A percentile compares a stretch with the other conserved stretches of the same genome.
Conservation (phyloP, 176 grass and related monocot genomes). For the Guadua angustifolia region DNA sequence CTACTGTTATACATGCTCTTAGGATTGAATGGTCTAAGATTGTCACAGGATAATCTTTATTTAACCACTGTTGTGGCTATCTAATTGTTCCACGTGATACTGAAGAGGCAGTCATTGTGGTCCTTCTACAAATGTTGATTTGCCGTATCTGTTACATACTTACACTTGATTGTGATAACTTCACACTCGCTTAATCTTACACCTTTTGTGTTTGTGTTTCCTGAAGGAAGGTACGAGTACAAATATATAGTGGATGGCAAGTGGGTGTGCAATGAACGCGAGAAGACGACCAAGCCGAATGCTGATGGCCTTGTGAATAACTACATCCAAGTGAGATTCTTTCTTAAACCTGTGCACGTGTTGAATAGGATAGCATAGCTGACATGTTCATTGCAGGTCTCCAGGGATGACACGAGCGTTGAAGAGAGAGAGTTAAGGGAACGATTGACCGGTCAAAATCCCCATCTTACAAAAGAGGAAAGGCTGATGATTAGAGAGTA, state of each 20-base stretch:
- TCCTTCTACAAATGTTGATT: not conserved
- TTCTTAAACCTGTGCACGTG: no score
- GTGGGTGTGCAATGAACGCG: slow-evolving; percentile 71
- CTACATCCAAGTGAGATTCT: slow-evolving; percentile 70
- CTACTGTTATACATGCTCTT: no score
- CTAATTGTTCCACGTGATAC: not conserved
- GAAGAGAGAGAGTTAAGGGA: slow-evolving; percentile 59
- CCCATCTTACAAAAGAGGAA: slow-evolving; percentile 65
- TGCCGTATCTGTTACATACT: not conserved
- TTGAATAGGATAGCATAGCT: not conserved
- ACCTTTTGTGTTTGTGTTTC: slow-evolving; percentile 31
- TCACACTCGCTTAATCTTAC: slow-evolving; percentile 30
- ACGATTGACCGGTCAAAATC: slow-evolving; percentile 61
- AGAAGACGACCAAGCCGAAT: slow-evolving; percentile 65
- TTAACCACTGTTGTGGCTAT: not conserved
- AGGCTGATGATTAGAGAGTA: slow-evolving; percentile 79
- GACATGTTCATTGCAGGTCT: slow-evolving; percentile 50
- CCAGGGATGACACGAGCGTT: slow-evolving; percentile 44
- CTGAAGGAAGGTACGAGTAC: slow-evolving; percentile 85
- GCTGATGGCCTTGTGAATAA: slow-evolving; percentile 89
- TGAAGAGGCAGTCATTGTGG: not conserved
- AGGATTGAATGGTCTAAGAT: not conserved
- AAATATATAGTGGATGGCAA: slow-evolving; percentile 89
- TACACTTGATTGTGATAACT: not conserved
- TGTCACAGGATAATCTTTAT: not conserved